Evolutionary conservation across 1,284 basidiomycete species (phyloP).

Genomic region (Trichosporon faecale): DNA sequence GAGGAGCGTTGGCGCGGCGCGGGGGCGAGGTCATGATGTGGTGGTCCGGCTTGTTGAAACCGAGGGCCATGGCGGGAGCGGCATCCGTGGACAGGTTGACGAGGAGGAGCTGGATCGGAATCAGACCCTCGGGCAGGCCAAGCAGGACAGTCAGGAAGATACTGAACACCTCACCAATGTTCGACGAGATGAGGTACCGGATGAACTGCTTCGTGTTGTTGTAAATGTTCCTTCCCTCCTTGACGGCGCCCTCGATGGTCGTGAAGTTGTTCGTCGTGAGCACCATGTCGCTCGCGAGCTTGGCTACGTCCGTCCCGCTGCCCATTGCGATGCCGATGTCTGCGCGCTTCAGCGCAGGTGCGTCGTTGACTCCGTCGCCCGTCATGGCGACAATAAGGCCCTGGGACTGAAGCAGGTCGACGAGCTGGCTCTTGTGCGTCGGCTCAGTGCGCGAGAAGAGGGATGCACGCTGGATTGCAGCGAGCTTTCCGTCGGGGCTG

Average conservation of each 20-base stretch:
- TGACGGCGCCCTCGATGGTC: conserved; percentile 91
- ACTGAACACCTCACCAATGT: conserved; percentile 96
- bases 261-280: conserved; percentile 65
- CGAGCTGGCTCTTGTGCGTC: conserved; percentile 88
- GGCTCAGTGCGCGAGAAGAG: conserved; percentile 94
- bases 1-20: conserved; percentile 78
- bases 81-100: conserved; percentile 89
- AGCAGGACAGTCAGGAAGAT: conserved; percentile 96
- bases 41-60: conserved; percentile 95
- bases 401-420: conserved; percentile 88
- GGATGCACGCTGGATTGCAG: conserved; percentile 78
- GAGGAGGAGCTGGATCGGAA: conserved; percentile 96
- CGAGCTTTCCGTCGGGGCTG: conserved; percentile 71
- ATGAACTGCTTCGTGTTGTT: conserved; percentile 97
- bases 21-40: conserved; percentile 94
- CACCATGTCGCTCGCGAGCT: conserved; percentile 95
- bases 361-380: conserved; percentile 94
- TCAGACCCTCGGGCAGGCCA: conserved; percentile 97
- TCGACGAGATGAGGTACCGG: conserved; percentile 72
- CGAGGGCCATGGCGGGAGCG: conserved; percentile 94
- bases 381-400: conserved; percentile 98
- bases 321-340: conserved; percentile 99
- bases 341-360: conserved; percentile 92
- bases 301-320: conserved; percentile 96
- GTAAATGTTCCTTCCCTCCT: conserved; percentile 95